Base-by-base conservation (phyloP, 257 asterid genomes). In the Petunia secreta region DNA sequence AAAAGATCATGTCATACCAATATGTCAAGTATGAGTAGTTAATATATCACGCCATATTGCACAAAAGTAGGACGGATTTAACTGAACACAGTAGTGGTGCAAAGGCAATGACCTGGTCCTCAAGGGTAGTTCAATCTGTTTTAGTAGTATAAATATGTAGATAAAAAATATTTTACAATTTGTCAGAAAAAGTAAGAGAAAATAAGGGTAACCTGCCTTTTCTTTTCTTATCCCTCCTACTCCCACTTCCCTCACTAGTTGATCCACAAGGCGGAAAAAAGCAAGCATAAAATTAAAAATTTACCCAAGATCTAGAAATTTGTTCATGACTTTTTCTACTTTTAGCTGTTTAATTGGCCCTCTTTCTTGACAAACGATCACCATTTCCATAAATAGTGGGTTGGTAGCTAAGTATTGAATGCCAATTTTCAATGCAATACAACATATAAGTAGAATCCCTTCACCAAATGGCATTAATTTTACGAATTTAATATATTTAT, bases 201-300 rank as follows among this genome's bases (percentile, higher is more conserved):
- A 71, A 10, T 25, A 71, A 71, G 11, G 77, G 44, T 50, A 34
- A 48, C 13, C 25, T 71, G 62, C 10, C 34, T 34, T 34, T 71
- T 71, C 43, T 48, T 48, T 69, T 6, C 6, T 11, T 48, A 34
- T 6, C 44, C 43, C 44, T 48, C 77, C 77, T 71, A 71, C 77
- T 71, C 44, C 77, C 60, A 71, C 44, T 71, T 48, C 48, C 44
- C 1, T 11, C 1, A 9, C 11, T 69, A 25, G 5, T 39, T 5
- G 25, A 25, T 71, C 34, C 44, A 71, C 60, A 9, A 4, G 11
- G 13, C 3, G 44, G 11, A 5, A 48, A 50, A 36, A 71, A 10
- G 15, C 9, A 46, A 37, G 10, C 43, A 48, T 69, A 48, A 71
- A 48, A 46, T 25, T 66, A 3, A 10, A 71, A 68, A 5, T 48